Conservation (phyloP, 129 eudicot species). For the Saposhnikovia divaricata region DNA sequence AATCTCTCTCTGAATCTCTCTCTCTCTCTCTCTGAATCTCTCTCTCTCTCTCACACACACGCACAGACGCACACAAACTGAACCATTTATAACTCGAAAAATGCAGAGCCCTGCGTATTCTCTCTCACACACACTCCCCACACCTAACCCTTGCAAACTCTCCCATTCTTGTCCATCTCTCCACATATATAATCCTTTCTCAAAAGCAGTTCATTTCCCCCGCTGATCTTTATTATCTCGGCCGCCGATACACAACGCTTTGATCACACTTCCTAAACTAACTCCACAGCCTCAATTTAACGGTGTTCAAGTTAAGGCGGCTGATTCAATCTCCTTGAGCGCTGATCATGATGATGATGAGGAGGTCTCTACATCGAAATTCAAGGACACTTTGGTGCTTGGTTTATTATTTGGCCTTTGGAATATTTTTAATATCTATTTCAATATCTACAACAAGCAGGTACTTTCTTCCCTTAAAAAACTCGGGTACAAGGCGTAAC, state of each 20-base stretch:
- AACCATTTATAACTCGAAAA: slow-evolving; percentile 22
- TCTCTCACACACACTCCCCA: slow-evolving; percentile 44
- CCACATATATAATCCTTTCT: slow-evolving; percentile 23
- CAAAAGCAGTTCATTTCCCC: slow-evolving; percentile 10
- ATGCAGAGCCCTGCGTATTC: slow-evolving; percentile 71
- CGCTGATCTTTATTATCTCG: slow-evolving; percentile 16
- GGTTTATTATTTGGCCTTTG: slow-evolving; percentile 77
- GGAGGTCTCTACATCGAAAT: slow-evolving; percentile 34
- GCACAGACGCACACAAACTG: background rate
- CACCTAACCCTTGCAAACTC: slow-evolving; percentile 32
- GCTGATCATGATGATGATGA: slow-evolving; percentile 33
- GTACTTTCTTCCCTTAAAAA: slow-evolving; percentile 13
- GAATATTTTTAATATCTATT: slow-evolving; percentile 87
- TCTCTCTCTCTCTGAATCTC: too few species aligned
- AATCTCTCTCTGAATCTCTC: slow-evolving; percentile 17
- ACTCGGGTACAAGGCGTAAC: too few species aligned
- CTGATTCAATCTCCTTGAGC: slow-evolving; percentile 33
- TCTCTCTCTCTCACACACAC: slow-evolving; percentile 4
- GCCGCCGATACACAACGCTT: slow-evolving; percentile 25
- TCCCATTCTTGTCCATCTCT: slow-evolving; percentile 6
- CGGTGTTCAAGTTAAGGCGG: slow-evolving; percentile 46
- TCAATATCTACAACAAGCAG: slow-evolving; percentile 95
- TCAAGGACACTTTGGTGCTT: slow-evolving; percentile 45
- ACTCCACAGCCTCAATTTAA: slow-evolving; percentile 37
- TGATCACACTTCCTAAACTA: slow-evolving; percentile 43